Evolutionary conservation across 1,139 yeast species (phyloP).

Genomic region (Geotrichum australiense): DNA sequence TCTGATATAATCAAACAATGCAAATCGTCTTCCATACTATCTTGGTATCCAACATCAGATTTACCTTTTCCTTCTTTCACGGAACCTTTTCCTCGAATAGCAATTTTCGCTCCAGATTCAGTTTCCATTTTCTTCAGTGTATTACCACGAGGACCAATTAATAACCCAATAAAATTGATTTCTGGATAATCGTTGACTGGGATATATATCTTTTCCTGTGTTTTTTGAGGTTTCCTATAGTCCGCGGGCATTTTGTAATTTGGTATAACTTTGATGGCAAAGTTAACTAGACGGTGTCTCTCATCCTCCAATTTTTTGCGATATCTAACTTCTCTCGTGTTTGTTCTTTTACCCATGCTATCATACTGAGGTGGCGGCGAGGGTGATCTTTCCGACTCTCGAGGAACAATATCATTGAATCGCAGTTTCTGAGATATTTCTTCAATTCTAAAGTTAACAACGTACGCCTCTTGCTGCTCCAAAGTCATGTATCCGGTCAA

Average conservation of each 20-base stretch:
- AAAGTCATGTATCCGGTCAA: slow-evolving; percentile 56
- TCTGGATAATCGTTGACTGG: slow-evolving; percentile 88
- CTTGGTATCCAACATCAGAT: slow-evolving; percentile 40
- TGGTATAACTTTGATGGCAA: slow-evolving; percentile 68
- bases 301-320: slow-evolving; percentile 64
- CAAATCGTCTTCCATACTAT: slow-evolving; percentile 63
- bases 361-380: slow-evolving; percentile 96
- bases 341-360: slow-evolving; percentile 68
- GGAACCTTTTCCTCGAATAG: slow-evolving; percentile 89
- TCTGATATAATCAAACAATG: slow-evolving; percentile 89
- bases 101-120: slow-evolving; percentile 77
- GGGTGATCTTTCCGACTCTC: slow-evolving; percentile 47
- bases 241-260: slow-evolving; percentile 75
- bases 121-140: slow-evolving; percentile 76
- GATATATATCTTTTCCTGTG: slow-evolving; percentile 74
- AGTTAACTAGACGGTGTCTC: slow-evolving; percentile 67
- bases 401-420: slow-evolving; percentile 40
- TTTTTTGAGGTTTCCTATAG: slow-evolving; percentile 63
- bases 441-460: slow-evolving; percentile 64
- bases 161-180: slow-evolving; percentile 83
- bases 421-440: slow-evolving; percentile 63
- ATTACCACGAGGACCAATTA: slow-evolving; percentile 94
- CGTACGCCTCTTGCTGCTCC: slow-evolving; percentile 83
- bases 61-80: slow-evolving; percentile 81
- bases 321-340: slow-evolving; percentile 70